These are phyloP conservation scores for Oryza glumipatula DNA, from an alignment of 176 grass and related monocot species.

Conservation along the genomic window DNA sequence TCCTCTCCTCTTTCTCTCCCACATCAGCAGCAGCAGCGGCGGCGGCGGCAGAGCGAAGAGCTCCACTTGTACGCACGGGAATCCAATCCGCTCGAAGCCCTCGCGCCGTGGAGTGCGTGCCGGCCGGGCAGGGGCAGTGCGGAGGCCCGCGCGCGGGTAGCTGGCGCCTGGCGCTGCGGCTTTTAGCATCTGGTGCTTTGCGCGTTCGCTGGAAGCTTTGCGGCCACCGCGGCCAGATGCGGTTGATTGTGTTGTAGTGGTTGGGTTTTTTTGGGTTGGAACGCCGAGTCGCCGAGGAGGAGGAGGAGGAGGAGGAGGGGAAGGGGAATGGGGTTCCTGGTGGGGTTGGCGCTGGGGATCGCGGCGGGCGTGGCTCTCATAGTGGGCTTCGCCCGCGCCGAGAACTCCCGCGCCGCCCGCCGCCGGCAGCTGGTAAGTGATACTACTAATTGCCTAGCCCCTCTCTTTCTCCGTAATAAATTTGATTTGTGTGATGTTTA, in stretches of 20 bases:
- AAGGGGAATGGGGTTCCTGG: conserved; percentile 51
- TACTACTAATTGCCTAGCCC: no score
- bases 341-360: conserved; percentile 59
- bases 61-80: conserved; percentile 31
- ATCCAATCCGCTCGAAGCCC: not conserved
- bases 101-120: conserved; percentile 29
- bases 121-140: conserved; percentile 25
- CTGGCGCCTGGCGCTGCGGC: no score
- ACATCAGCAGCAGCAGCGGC: not conserved
- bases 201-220: not conserved
- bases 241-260: not conserved
- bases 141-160: no score
- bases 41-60: not conserved
- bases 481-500: not conserved
- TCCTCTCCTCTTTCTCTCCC: no score
- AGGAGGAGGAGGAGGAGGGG: not conserved
- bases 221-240: conserved; percentile 28
- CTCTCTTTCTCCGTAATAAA: not conserved
- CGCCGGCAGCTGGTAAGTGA: conserved; percentile 53
- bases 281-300: not conserved
- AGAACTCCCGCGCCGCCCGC: conserved; percentile 54
- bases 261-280: not conserved
- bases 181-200: not conserved
- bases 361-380: conserved; percentile 49
- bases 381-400: conserved; percentile 58